These are phyloP conservation scores for Fusarium verticillioides DNA, from an alignment of 2,329 filamentous ascomycete genomes.

Conservation along the genomic window DNA sequence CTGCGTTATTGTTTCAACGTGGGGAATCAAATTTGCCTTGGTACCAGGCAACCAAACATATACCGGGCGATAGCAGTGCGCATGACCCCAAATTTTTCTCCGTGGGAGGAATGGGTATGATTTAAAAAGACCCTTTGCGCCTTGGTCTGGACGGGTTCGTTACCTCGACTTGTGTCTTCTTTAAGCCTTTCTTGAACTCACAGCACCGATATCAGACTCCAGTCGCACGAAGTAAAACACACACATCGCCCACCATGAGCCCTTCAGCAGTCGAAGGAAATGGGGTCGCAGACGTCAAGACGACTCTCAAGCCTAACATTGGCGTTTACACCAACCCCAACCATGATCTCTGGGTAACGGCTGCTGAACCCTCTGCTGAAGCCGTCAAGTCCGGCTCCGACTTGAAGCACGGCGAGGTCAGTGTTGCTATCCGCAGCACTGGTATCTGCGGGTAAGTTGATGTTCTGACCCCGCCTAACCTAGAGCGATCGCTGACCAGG, in stretches of 20 bases:
- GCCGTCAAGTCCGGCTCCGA: slow-evolving; percentile 74
- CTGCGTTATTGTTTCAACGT: slow-evolving; percentile 37
- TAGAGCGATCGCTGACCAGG: slow-evolving; percentile 24
- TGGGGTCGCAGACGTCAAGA: slow-evolving; percentile 40
- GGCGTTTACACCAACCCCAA: slow-evolving; percentile 95
- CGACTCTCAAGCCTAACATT: slow-evolving; percentile 80
- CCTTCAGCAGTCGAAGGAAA: slow-evolving; percentile 49
- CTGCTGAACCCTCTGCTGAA: slow-evolving; percentile 80
- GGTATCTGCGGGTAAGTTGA: slow-evolving; percentile 87
- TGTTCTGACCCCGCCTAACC: slow-evolving; percentile 2
- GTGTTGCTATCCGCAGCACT: slow-evolving; percentile 89
- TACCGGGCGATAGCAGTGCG: slow-evolving; percentile 42
- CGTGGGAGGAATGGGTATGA: slow-evolving; percentile 26
- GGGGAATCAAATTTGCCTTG: slow-evolving; percentile 45
- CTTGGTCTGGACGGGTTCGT: slow-evolving; percentile 23
- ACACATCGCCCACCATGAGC: slow-evolving; percentile 45
- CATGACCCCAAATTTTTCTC: slow-evolving; percentile 46
- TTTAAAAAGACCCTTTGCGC: slow-evolving; percentile 40
- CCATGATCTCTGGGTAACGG: slow-evolving; percentile 90
- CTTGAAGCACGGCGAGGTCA: slow-evolving; percentile 85
- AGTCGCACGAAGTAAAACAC: slow-evolving; percentile 19
- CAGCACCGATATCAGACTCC: slow-evolving; percentile 17
- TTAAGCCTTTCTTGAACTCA: slow-evolving; percentile 9
- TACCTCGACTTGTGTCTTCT: slow-evolving; percentile 29
- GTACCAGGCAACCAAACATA: slow-evolving; percentile 44